Evolutionary conservation across 208 protist species (phyloP), one percentile per base, ranked within the genome.

Genomic region (Leishmania lainsoni): DNA sequence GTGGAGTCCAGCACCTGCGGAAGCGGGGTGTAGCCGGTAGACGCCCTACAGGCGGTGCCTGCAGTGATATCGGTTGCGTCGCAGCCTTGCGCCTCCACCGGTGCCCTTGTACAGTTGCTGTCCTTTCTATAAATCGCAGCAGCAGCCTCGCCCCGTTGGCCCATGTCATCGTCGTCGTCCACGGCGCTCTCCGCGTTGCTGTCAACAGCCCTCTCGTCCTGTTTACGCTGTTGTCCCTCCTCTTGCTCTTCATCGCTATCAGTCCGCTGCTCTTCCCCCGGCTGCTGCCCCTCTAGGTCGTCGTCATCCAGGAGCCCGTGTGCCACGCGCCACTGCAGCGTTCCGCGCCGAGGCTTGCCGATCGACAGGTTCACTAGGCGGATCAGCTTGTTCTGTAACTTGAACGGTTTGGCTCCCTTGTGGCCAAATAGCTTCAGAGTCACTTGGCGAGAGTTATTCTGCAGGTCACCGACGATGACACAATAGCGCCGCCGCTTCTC

Each of bases 401-500:
- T 90, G 78, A 96, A 94, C 59, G 94, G 94, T 71, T 97, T 97
- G 52, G 87, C 82, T 56, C 94, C 94, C 29, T 89, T 87, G 81
- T 95, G 92, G 17, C 92, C 94, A 76, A 95, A 95, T 0, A 97
- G 86, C 78, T 95, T 97, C 39, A 95, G 85, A 56, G 87, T 93
- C 6, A 95, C 90, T 61, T 87, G 80, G 0, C 90, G 84, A 5
- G 87, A 76, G 39, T 81, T 81, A 73, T 86, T 92, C 73, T 94
- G 89, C 74, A 97, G 80, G 59, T 97, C 85, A 4, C 94, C 94
- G 54, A 95, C 87, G 76, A 97, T 92, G 29, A 97, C 80, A 76
- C 92, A 97, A 82, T 96, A 96, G 32, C 94, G 94, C 20, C 91
- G 91, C 56, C 92, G 90, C 88, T 94, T 93, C 78, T 97, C 94